Evolutionary conservation across 2,329 filamentous ascomycete genomes (phyloP), one percentile per base, ranked within the genome.

Genomic region (Calonectria leucothoes): DNA sequence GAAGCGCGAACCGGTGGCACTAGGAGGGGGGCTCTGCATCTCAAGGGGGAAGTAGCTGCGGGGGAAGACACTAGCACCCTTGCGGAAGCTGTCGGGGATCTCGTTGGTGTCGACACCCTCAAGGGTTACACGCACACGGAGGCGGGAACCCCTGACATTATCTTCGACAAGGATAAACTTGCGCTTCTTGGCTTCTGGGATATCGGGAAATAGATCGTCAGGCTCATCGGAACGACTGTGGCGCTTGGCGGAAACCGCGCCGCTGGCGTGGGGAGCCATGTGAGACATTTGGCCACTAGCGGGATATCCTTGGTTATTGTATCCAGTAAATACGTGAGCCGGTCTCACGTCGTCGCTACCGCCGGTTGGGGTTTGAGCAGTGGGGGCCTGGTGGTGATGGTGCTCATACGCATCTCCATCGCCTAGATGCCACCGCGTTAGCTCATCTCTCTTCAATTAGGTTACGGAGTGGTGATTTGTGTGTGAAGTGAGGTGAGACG

Each of bases 151-250:
- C 42, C 95, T 93, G 75, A 95, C 94, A 66, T 92, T 93, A 83
- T 98, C 96, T 77, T 98, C 96, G 33, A 98, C 95, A 12, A 98
- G 91, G 78, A 98, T 98, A 84, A 98, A 98, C 85, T 98, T 98
- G 82, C 96, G 94, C 81, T 95, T 95, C 87, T 98, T 98, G 66
- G 93, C 93, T 81, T 97, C 95, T 1, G 96, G 95, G 66, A 98
- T 90, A 77, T 97, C 94, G 63, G 95, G 95, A 83, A 98, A 98
- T 55, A 98, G 91, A 63, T 92, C 92, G 20, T 92, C 90, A 66
- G 93, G 87, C 74, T 91, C 90, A 80, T 93, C 88, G 74, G 90
- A 85, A 63, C 81, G 82, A 74, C 81, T 82, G 70, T 83, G 81
- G 78, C 79, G 83, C 69, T 82, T 84, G 59, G 81, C 83, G 70